Percentiles rank a stretch among this genome's conserved stretches.
phyloP scores from a whole-genome alignment of 345 rosid genomes.

The Gossypium thurberi region DNA sequence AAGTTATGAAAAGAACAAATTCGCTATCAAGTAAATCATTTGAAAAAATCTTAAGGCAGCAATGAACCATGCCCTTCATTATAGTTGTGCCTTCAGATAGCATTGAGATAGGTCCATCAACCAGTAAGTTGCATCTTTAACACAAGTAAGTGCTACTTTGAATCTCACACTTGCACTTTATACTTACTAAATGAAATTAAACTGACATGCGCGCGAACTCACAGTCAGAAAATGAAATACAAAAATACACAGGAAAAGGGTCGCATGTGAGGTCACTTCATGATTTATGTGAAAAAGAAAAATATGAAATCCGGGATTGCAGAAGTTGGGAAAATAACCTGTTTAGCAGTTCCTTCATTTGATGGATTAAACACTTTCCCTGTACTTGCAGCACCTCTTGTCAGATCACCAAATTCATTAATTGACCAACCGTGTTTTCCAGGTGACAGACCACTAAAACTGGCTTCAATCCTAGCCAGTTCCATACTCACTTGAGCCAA shows the following conservation, averaged over 20 bases:
- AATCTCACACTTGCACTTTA: neutral
- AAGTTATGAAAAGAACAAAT: neutral
- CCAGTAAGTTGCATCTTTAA: neutral
- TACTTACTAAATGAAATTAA: neutral
- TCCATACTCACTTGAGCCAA: conserved; percentile 92
- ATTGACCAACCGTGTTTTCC: conserved; percentile 86
- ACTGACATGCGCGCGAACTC: neutral
- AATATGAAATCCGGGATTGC: neutral
- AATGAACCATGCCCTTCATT: neutral
- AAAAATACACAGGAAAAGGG: neutral
- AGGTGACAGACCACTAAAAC: conserved; percentile 68
- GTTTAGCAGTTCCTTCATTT: conserved; percentile 28
- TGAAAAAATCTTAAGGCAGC: neutral
- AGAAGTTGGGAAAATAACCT: conserved; percentile 35
- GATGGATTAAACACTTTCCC: conserved; percentile 62
- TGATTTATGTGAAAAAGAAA: neutral
- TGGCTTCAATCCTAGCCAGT: conserved; percentile 81
- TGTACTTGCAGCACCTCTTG: conserved; percentile 81
- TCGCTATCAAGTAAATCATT: neutral
- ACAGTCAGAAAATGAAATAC: neutral
- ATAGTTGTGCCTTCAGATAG: neutral
- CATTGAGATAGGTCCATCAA: neutral
- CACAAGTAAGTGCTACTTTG: too few relatives aligned
- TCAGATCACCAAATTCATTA: conserved; percentile 91
- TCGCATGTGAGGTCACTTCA: neutral